Evolutionary conservation across 345 rosid species (phyloP).

Genomic region (Citrus maxima): DNA sequence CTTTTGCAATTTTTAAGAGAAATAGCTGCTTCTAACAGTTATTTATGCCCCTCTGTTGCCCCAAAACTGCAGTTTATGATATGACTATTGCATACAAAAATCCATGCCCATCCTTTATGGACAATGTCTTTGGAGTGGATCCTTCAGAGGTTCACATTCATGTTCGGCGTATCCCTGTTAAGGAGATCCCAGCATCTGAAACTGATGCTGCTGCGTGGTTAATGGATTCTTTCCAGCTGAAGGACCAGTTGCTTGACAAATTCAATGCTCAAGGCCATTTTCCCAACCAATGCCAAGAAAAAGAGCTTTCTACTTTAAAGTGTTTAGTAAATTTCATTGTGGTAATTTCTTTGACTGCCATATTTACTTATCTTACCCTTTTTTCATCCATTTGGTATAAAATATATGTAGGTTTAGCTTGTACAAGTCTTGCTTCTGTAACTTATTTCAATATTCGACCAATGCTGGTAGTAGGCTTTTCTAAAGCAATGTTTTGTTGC

Average conservation of each 20-base stretch:
- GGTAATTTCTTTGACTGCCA: constrained; percentile 49
- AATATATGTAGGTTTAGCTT: constrained; percentile 57
- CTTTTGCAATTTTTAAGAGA: neutral
- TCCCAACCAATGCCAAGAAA: constrained; percentile 43
- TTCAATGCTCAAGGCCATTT: constrained; percentile 60
- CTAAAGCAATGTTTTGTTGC: constrained; percentile 10
- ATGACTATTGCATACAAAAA: constrained; percentile 70
- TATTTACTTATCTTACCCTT: constrained; percentile 57
- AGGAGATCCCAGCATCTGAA: constrained; percentile 47
- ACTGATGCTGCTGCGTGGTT: constrained; percentile 56
- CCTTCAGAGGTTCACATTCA: constrained; percentile 87
- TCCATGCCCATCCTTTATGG: constrained; percentile 64
- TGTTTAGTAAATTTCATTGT: constrained; percentile 41
- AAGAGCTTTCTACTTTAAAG: constrained; percentile 44
- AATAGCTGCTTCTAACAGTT: neutral
- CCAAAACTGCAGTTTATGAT: constrained; percentile 66
- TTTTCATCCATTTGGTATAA: constrained; percentile 48
- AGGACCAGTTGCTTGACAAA: constrained; percentile 57
- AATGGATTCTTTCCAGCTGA: constrained; percentile 50
- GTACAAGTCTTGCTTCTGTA: constrained; percentile 46
- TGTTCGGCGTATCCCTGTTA: constrained; percentile 43
- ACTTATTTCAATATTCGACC: constrained; percentile 48
- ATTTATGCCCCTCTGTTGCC: neutral
- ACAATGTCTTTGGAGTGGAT: constrained; percentile 77
- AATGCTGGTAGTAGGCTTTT: constrained; percentile 24